Percentiles rank a stretch among this genome's conserved stretches.
Conservation (phyloP, 441 rosid species). For the Erysimum pusillum region DNA sequence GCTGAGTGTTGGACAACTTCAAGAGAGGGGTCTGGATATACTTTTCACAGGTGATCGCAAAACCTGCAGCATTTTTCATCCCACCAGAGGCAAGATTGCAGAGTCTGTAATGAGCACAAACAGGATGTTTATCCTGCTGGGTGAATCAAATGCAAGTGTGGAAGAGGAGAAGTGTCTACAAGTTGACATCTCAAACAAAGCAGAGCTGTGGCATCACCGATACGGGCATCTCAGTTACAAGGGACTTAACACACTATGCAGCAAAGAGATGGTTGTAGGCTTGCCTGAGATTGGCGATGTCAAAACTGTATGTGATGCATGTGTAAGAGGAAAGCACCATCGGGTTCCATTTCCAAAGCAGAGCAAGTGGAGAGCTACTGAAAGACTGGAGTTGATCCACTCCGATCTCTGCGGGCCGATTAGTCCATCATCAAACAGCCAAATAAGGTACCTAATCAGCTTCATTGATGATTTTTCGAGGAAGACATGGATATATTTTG, state of each 20-base stretch:
- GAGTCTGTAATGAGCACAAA: not conserved
- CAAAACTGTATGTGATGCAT: not conserved
- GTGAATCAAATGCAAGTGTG: not conserved
- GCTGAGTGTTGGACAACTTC: conserved; percentile 31
- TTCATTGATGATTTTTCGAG: conserved; percentile 8
- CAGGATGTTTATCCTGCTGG: rapidly evolving
- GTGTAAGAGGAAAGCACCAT: not conserved
- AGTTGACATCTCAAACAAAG: not conserved
- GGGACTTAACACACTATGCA: not conserved
- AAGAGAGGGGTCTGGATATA: not conserved
- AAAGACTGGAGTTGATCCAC: not conserved
- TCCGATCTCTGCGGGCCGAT: not conserved
- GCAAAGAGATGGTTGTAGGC: not conserved
- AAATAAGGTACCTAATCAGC: not conserved
- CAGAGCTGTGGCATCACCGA: conserved; percentile 17
- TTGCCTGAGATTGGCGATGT: not conserved
- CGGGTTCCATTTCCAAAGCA: not conserved
- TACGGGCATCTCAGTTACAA: conserved; percentile 3
- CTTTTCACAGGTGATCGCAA: not conserved
- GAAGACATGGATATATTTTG: not conserved
- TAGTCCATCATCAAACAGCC: not conserved
- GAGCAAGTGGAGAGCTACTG: not conserved
- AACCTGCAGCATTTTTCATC: not conserved
- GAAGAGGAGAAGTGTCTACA: not conserved
- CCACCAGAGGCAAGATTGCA: not conserved